Evolutionary conservation across 306 rosid genomes (phyloP).

Genomic region (Fragaria vesca): DNA sequence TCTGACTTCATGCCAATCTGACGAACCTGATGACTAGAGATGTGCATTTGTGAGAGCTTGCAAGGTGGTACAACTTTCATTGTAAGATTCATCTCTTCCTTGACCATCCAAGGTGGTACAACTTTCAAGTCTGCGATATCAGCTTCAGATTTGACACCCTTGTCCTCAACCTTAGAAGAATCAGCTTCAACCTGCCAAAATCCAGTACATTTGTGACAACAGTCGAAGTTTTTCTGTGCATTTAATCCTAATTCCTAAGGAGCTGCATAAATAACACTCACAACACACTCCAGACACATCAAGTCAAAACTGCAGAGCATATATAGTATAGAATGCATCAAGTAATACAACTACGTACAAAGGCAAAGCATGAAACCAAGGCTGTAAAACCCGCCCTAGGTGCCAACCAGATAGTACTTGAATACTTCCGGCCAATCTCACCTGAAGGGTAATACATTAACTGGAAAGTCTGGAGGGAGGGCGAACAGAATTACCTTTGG

Average conservation of each 20-base stretch:
- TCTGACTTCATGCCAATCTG: constrained; percentile 69
- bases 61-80: constrained; percentile 60
- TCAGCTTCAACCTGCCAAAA: constrained; percentile 71
- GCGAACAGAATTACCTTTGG: too few species aligned
- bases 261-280: not conserved
- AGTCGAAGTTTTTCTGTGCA: not conserved
- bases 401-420: too few species aligned
- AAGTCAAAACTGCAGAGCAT: not conserved
- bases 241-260: not conserved
- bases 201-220: constrained; percentile 5
- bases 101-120: constrained; percentile 96
- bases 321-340: not conserved
- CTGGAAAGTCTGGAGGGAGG: too few species aligned
- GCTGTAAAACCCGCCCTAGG: too few species aligned
- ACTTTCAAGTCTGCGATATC: constrained; percentile 55
- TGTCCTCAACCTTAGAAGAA: constrained; percentile 63
- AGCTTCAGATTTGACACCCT: constrained; percentile 37
- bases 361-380: not conserved
- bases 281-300: too few species aligned
- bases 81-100: constrained; percentile 79
- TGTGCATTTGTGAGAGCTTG: constrained; percentile 22
- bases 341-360: not conserved
- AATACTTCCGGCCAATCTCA: too few species aligned
- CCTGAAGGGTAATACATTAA: too few species aligned
- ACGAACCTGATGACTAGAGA: constrained; percentile 20